A percentile compares a stretch with the other conserved stretches of the same genome.
Conservation (phyloP, 2,329 filamentous ascomycete genomes). For the Neoascochyta sp. region DNA sequence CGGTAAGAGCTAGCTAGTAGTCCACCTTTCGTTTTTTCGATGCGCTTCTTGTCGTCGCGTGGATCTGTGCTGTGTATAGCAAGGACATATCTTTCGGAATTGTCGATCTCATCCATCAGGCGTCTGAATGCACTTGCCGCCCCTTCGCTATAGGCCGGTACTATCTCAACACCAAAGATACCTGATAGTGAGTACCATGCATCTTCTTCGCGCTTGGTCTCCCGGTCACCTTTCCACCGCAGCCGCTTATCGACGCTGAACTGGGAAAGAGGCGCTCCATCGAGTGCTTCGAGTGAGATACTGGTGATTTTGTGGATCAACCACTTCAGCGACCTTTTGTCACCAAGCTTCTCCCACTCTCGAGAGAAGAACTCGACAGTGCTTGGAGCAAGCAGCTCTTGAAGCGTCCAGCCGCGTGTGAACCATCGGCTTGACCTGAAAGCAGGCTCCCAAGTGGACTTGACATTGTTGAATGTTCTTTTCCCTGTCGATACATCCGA, state of each 20-base stretch:
- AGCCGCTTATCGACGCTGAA: constrained; percentile 10
- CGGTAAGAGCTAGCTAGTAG: constrained; percentile 6
- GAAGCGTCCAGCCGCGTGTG: constrained; percentile 1
- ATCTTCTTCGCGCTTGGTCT: constrained; percentile 10
- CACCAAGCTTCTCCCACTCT: constrained; percentile 2
- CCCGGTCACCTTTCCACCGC: constrained; percentile 6
- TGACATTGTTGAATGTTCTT: neutral
- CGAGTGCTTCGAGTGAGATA: constrained; percentile 2
- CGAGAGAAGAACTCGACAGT: constrained; percentile 8
- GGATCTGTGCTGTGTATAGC: too few species aligned
- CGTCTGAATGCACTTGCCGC: constrained; percentile 1
- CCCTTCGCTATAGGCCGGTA: constrained; percentile 1
- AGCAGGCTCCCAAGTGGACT: neutral
- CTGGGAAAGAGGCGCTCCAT: constrained; percentile 1
- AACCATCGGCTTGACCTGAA: constrained; percentile 3
- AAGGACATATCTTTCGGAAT: too few species aligned
- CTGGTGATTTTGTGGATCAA: constrained; percentile 6
- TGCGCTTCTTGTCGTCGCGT: constrained; percentile 6
- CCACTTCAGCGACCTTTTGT: constrained; percentile 3
- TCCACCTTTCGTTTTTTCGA: constrained; percentile 6
- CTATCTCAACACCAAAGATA: constrained; percentile 10
- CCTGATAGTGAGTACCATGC: constrained; percentile 6
- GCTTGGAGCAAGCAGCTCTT: constrained; percentile 4
- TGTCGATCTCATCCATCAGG: constrained; percentile 2
- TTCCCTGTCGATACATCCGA: constrained; percentile 3